phyloP scores from a whole-genome alignment of 2,329 filamentous ascomycete species.

The Dactylellina cionopaga region DNA sequence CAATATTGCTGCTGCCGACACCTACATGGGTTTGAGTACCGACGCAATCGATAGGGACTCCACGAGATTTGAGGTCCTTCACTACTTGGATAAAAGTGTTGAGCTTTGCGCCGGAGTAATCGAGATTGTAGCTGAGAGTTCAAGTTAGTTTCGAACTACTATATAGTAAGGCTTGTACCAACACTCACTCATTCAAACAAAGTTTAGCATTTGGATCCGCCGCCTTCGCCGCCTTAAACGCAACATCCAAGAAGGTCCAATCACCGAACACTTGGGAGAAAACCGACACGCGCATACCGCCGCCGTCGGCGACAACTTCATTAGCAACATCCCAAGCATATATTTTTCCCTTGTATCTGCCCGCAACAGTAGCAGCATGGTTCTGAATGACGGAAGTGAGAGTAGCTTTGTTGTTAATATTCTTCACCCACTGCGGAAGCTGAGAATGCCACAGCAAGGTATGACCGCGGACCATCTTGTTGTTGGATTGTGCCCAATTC shows the following conservation, averaged over 20 bases:
- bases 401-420: conserved; percentile 63
- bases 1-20: conserved; percentile 61
- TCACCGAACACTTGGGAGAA: conserved; percentile 41
- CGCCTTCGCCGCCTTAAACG: conserved; percentile 27
- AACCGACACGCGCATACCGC: conserved; percentile 23
- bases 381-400: conserved; percentile 69
- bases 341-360: conserved; percentile 72
- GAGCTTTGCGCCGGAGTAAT: conserved; percentile 35
- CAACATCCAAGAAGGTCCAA: conserved; percentile 46
- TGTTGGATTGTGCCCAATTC: conserved; percentile 68
- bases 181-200: conserved; percentile 40
- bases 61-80: conserved; percentile 30
- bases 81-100: conserved; percentile 42
- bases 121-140: conserved; percentile 47
- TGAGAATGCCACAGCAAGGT: conserved; percentile 73
- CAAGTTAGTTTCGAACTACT: too few relatives aligned
- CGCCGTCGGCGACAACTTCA: conserved; percentile 38
- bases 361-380: conserved; percentile 69
- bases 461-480: conserved; percentile 71
- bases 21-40: conserved; percentile 36
- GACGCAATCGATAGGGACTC: conserved; percentile 41
- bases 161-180: too few relatives aligned
- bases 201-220: conserved; percentile 44
- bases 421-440: conserved; percentile 69
- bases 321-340: conserved; percentile 64